phyloP scores from a whole-genome alignment of 768 basidiomycete species.

The Goffeauzyma gilvescens region DNA sequence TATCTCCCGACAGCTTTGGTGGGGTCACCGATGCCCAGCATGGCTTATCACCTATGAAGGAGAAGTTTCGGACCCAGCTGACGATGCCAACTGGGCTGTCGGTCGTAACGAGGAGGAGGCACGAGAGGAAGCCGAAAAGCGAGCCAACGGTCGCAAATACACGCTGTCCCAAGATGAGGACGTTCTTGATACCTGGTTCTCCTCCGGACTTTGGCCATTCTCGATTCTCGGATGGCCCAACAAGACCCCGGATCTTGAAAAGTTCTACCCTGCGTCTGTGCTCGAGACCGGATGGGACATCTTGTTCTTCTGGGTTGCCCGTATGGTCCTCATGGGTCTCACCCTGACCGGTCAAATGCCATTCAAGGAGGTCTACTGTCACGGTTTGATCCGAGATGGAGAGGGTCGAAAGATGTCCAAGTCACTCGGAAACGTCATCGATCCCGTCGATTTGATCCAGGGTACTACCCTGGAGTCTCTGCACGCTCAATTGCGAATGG shows the following conservation, averaged over 20 bases:
- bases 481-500: conserved; percentile 67
- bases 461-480: conserved; percentile 60
- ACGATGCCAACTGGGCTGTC: conserved; percentile 77
- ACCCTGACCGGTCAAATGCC: conserved; percentile 77
- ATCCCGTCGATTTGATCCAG: conserved; percentile 84
- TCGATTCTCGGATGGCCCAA: conserved; percentile 96
- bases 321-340: conserved; percentile 87
- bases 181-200: conserved; percentile 98
- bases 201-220: conserved; percentile 91
- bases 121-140: conserved; percentile 47
- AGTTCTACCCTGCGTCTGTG: conserved; percentile 73
- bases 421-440: conserved; percentile 91
- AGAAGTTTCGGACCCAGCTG: conserved; percentile 43
- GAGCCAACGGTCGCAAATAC: conserved; percentile 48
- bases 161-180: conserved; percentile 82
- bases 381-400: conserved; percentile 97
- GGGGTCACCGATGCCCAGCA: conserved; percentile 92
- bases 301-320: conserved; percentile 98
- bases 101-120: conserved; percentile 68
- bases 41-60: conserved; percentile 81
- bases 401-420: conserved; percentile 99
- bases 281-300: conserved; percentile 99
- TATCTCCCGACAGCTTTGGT: conserved; percentile 96
- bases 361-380: conserved; percentile 87
- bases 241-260: conserved; percentile 60